Base-by-base conservation (phyloP, 169 alveolate species). In the Babesia gibsoni region DNA sequence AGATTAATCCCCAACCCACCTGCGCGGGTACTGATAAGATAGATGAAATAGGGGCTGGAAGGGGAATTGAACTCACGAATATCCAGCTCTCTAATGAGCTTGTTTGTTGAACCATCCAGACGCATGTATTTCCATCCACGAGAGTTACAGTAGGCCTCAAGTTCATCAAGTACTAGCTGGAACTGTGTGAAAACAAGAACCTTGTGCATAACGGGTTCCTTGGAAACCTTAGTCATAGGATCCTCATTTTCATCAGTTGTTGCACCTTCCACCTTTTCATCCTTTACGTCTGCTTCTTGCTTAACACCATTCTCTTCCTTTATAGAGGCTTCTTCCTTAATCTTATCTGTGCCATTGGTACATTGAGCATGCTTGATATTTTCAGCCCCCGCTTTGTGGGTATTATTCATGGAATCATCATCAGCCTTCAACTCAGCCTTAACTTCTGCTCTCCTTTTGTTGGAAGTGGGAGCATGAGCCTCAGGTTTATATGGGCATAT, bases 1-100 rank as follows among this genome's bases (percentile, higher is more conserved):
- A 97, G 88, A 79, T 96, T 97, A 23, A 97, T 89, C 18, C 99
- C 99, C 52, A 96, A 83, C 16, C 98, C 99, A 30, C 98, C 99
- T 7, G 99, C 99, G 42, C 96, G 80, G 0, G 96, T 92, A 63
- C 94, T 84, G 23, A 94, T 92, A 67, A 94, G 82, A 67, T 91
- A 94, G 23, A 94, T 88, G 58, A 94, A 83, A 64, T 91, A 89
- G 45, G 86, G 77, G 61, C 91, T 84, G 56, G 86, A 88, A 29
- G 84, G 88, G 36, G 86, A 68, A 59, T 92, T 91, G 84, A 94
- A 94, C 29, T 94, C 97, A 30, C 96, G 63, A 22, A 92, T 91
- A 46, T 92, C 97, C 68, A 92, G 69, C 72, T 94, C 96, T 37
- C 97, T 75, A 22, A 92, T 90, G 52, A 92, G 59, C 83, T 90